Evolutionary conservation across 140 eudicot genomes (phyloP), one percentile per base, ranked within the genome.

Genomic region (Senecio squalidus): DNA sequence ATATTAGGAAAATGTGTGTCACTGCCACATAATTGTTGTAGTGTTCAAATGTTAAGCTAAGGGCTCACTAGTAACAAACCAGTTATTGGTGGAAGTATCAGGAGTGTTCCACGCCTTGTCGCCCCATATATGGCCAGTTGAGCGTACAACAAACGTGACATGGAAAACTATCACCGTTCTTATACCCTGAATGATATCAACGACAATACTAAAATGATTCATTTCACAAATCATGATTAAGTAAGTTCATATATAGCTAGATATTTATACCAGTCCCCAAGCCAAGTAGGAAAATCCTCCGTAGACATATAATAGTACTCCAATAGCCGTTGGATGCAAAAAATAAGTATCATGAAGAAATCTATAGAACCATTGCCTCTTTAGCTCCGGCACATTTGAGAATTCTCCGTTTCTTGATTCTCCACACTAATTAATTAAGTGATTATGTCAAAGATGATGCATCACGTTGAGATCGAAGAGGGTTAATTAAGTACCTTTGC

Each of bases 221-320:
- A n/a, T n/a, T n/a, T n/a, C n/a, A n/a, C n/a, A n/a, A n/a, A n/a
- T n/a, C n/a, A n/a, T n/a, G n/a, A n/a, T n/a, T n/a, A n/a, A n/a
- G n/a, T n/a, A n/a, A n/a, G 4, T 5, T 27, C n/a, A 15, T 28
- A 7, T 54, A n/a, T n/a, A n/a, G n/a, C n/a, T n/a, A n/a, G n/a
- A 15, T 23, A 6, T 60, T 24, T 34, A 17, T 69, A 82, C 95
- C 91, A 85, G 61, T 30, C 84, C 95, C 95, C 95, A 85, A 40
- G 81, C 91, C 45, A 85, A 28, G 69, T 41, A 82, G 34, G 91
- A 78, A 76, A 85, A 74, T 17, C 87, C 91, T 63, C 95, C 95
- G 6, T 70, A 15, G 5, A 78, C 65, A 72, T 79, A 82, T 2
- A 85, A 62, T 0, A 82, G 50, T 45, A 65, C 60, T 62, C 69